These are phyloP conservation scores for Lactarius quietus DNA, from an alignment of 768 basidiomycete genomes.

Conservation along the genomic window DNA sequence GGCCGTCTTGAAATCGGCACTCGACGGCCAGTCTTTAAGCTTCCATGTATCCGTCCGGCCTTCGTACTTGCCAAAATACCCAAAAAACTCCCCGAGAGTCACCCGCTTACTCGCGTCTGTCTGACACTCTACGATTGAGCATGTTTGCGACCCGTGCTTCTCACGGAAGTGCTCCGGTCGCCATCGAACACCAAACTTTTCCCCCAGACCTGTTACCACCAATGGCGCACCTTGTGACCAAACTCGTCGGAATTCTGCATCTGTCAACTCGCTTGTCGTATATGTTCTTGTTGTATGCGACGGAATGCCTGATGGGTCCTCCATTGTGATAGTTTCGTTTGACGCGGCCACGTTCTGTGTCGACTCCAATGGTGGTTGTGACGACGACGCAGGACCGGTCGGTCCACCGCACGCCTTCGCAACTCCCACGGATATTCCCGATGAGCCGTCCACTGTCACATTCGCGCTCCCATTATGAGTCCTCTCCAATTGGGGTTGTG, in stretches of 20 bases:
- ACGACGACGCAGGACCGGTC: neutral
- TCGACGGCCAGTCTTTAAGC: conserved; percentile 93
- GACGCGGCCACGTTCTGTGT: neutral
- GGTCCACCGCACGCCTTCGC: neutral
- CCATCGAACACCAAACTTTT: conserved; percentile 70
- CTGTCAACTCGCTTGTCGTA: conserved; percentile 47
- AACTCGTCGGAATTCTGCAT: conserved; percentile 56
- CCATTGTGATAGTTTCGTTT: neutral
- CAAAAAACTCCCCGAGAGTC: conserved; percentile 78
- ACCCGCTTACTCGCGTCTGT: conserved; percentile 57
- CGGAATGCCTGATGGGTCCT: conserved; percentile 22
- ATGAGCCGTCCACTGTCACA: conserved; percentile 3
- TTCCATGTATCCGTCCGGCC: conserved; percentile 61
- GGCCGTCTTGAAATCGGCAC: conserved; percentile 74
- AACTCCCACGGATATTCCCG: conserved; percentile 24
- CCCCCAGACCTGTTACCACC: conserved; percentile 63
- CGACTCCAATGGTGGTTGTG: neutral
- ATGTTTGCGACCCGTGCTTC: conserved; percentile 58
- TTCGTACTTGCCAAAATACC: conserved; percentile 65
- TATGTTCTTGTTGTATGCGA: conserved; percentile 46
- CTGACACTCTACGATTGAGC: conserved; percentile 82
- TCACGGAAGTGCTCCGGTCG: conserved; percentile 76
- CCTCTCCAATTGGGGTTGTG: neutral
- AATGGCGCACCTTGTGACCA: conserved; percentile 78
- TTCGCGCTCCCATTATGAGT: neutral